Evolutionary conservation across 345 rosid genomes (phyloP).

Genomic region (Aquilaria malaccensis): DNA sequence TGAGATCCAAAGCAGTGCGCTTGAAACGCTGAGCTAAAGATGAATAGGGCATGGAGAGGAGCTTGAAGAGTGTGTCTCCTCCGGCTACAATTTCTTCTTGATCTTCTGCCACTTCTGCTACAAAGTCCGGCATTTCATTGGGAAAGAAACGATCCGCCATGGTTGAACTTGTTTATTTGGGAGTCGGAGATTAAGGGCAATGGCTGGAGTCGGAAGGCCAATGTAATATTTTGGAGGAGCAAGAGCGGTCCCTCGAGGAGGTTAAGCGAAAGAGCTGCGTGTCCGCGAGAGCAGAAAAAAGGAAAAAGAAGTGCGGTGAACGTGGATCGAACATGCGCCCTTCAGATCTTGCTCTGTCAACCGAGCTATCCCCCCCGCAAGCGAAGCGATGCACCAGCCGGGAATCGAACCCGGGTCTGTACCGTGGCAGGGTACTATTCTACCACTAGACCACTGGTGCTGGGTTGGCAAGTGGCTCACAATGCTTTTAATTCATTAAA

Average conservation of each 20-base stretch:
- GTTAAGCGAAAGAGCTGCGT: background rate
- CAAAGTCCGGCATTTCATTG: conserved; percentile 48
- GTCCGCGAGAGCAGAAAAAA: no score
- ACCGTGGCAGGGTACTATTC: conserved; percentile 73
- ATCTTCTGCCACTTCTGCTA: conserved; percentile 22
- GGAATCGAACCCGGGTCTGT: conserved; percentile 66
- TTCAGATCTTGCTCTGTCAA: no score
- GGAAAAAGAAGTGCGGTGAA: no score
- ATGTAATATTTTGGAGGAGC: background rate
- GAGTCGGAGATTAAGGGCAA: no score
- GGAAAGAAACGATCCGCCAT: conserved; percentile 74
- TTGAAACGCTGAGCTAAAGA: conserved; percentile 47
- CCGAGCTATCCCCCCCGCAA: no score
- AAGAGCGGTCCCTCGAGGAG: background rate
- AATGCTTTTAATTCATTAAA: no score
- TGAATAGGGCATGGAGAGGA: conserved; percentile 59
- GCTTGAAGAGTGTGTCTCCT: conserved; percentile 46
- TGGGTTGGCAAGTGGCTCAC: no score
- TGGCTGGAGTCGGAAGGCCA: background rate
- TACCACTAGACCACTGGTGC: conserved; percentile 81
- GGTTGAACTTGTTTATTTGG: background rate
- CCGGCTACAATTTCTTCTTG: background rate
- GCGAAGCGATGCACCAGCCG: conserved; percentile 36
- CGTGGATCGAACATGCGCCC: no score
- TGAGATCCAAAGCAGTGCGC: conserved; percentile 60